Base-by-base conservation (phyloP, 2,329 filamentous ascomycete genomes). In the Aspergillus sp. region DNA sequence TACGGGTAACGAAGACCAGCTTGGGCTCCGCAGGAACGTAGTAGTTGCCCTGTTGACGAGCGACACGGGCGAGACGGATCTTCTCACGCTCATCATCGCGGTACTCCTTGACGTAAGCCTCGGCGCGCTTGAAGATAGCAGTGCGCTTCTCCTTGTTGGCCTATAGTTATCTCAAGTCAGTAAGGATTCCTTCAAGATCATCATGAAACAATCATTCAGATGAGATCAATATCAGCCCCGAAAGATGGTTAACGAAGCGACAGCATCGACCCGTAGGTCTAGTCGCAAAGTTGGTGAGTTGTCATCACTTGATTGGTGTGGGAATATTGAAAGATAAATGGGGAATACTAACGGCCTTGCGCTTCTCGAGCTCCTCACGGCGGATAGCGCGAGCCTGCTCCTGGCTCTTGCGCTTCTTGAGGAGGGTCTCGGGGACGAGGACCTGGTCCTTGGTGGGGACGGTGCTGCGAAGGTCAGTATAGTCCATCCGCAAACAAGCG, bases 331-430 rank as follows among this genome's bases (percentile, higher is more conserved):
- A 33, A 48, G n/a, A 47, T 36, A 42, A 53, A 34, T 43, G 30
- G 31, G 4, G 19, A 26, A 44, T 38, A 82, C 88, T 72, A 73
- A 97, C 93, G 80, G 88, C 81, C 80, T 93, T 93, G 75, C 84
- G 87, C 81, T 95, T 87, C 75, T 90, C 81, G 58, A 83, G 72
- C 66, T 88, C 87, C 57, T 86, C 81, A 60, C 80, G 74, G 71
- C 85, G 86, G 77, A 91, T 88, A 73, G 93, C 90, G 73, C 90
- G 88, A 72, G 90, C 90, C 85, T 96, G 95, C 85, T 98, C 93
- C 79, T 96, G 91, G 74, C 83, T 89, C 90, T 98, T 98, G 81
- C 93, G 88, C 89, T 98, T 98, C 88, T 98, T 98, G 75, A 98
- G 84, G 68, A 98, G 88, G 66, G 93, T 98, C 88, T 98, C 93